Evolutionary conservation across 2,329 filamentous ascomycete genomes (phyloP).

Genomic region (Metarhizium robertsii): DNA sequence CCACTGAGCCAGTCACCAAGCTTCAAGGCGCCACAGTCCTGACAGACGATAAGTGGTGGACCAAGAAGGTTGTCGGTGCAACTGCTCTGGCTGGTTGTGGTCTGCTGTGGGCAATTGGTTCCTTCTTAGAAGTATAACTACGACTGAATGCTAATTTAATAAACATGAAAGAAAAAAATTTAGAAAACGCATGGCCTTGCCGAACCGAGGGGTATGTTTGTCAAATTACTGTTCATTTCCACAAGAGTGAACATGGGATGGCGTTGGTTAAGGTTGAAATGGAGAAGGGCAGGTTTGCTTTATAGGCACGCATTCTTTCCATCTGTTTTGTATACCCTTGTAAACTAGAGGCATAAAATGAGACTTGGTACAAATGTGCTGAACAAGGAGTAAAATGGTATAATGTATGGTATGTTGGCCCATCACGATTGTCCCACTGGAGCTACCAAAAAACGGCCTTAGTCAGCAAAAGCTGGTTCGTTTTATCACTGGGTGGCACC

Average conservation of each 20-base stretch:
- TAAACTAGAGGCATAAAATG: background rate
- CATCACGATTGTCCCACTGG: background rate
- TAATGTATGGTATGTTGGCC: background rate
- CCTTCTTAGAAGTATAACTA: slow-evolving; percentile 33
- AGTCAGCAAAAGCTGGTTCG: background rate
- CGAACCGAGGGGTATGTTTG: background rate
- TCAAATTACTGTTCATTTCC: too few species aligned
- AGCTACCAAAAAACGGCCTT: background rate
- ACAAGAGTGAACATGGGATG: background rate
- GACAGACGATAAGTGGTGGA: slow-evolving; percentile 58
- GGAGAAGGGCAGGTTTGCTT: background rate
- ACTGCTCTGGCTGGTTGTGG: slow-evolving; percentile 53
- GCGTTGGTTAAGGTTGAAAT: background rate
- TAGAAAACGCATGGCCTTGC: background rate
- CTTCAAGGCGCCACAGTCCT: slow-evolving; percentile 43
- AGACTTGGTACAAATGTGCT: background rate
- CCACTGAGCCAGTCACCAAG: slow-evolving; percentile 20
- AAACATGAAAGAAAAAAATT: background rate
- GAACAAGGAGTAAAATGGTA: too few species aligned
- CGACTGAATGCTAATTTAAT: background rate
- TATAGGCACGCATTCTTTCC: background rate
- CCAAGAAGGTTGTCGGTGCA: slow-evolving; percentile 53
- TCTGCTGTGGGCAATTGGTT: slow-evolving; percentile 48
- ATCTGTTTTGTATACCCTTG: slow-evolving; percentile 1
- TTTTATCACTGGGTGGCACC: background rate